Conservation (phyloP, 345 rosid genomes). For the Eutrema yunnanense region DNA sequence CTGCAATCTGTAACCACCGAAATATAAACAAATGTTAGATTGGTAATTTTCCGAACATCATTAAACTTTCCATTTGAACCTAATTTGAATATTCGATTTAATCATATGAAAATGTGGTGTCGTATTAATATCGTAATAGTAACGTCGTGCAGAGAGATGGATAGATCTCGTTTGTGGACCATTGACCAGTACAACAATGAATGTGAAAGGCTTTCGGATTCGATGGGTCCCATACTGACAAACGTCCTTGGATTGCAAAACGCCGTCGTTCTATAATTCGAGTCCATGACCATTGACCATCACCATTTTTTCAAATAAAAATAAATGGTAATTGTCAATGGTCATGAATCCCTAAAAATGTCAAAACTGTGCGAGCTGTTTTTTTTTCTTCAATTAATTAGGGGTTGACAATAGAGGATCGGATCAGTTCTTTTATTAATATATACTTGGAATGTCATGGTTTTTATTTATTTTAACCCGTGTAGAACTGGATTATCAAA, state of each 20-base stretch:
- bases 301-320: too few relatives aligned
- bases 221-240: background rate
- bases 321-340: too few relatives aligned
- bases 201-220: constrained; percentile 8
- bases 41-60: too few relatives aligned
- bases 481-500: background rate
- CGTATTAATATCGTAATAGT: constrained; percentile 1
- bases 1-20: too few relatives aligned
- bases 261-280: background rate
- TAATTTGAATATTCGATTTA: background rate
- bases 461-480: background rate
- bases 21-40: too few relatives aligned
- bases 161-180: constrained; percentile 8
- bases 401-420: constrained; percentile 14
- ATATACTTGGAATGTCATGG: background rate
- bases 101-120: background rate
- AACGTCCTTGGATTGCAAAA: background rate
- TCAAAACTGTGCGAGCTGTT: constrained; percentile 23
- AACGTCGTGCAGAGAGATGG: background rate
- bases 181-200: constrained; percentile 5
- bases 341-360: constrained; percentile 16
- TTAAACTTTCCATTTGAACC: background rate
- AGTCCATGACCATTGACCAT: background rate
- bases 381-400: constrained; percentile 22
- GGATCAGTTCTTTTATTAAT: background rate